phyloP scores from a whole-genome alignment of 345 rosid species.

The Cardamine occulta region DNA sequence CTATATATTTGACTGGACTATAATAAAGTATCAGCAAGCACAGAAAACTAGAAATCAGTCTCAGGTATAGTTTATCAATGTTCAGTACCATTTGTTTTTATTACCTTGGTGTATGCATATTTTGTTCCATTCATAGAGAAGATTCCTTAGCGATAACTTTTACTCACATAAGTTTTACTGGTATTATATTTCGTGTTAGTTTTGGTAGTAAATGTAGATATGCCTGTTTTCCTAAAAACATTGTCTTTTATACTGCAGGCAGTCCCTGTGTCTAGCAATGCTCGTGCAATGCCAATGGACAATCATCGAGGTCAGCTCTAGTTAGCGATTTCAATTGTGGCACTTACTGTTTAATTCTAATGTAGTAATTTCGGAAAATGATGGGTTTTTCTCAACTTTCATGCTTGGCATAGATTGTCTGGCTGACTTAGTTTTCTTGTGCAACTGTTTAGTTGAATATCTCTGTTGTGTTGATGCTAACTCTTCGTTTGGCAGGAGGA shows the following conservation, averaged over 20 bases:
- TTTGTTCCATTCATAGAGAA: background rate
- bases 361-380: background rate
- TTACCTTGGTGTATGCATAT: background rate
- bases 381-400: background rate
- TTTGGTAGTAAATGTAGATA: background rate
- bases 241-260: slow-evolving; percentile 51
- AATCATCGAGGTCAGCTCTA: slow-evolving; percentile 66
- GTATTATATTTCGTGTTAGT: background rate
- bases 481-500: slow-evolving; percentile 52
- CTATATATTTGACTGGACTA: slow-evolving; percentile 92
- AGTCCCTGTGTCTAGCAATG: slow-evolving; percentile 64
- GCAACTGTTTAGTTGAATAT: background rate
- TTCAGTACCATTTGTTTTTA: background rate
- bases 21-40: slow-evolving; percentile 81
- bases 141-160: background rate
- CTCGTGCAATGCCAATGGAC: slow-evolving; percentile 55
- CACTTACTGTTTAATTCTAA: background rate
- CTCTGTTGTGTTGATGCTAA: background rate
- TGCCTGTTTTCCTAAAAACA: slow-evolving; percentile 5
- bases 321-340: background rate
- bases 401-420: background rate
- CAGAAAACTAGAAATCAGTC: slow-evolving; percentile 66
- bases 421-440: background rate
- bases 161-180: background rate
- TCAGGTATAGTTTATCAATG: slow-evolving; percentile 37